Percentiles rank a stretch among this genome's conserved stretches.
phyloP scores from a whole-genome alignment of 495 filamentous ascomycete genomes.

The Lasiosphaeriaceae sp. region DNA sequence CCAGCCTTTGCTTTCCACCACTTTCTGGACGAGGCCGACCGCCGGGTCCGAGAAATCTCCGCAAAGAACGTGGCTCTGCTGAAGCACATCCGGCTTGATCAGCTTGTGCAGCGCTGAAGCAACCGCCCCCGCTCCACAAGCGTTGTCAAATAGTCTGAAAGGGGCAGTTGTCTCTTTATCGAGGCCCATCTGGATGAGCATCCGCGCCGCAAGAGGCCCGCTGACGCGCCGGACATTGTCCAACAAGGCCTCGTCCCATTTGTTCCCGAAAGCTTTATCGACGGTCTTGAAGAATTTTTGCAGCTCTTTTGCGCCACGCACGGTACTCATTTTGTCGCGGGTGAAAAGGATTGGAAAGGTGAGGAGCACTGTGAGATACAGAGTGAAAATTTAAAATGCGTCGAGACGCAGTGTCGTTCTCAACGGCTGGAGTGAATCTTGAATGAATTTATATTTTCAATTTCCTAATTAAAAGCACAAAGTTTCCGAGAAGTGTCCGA shows the following conservation, averaged over 20 bases:
- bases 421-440: too few species aligned
- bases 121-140: conserved; percentile 40
- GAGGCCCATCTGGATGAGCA: conserved; percentile 37
- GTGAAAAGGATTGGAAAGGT: too few species aligned
- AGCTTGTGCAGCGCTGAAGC: conserved; percentile 27
- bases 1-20: conserved; percentile 29
- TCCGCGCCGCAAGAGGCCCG: conserved; percentile 23
- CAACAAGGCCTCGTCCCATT: conserved; percentile 24
- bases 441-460: too few species aligned
- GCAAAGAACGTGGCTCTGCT: conserved; percentile 35
- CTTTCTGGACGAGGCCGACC: conserved; percentile 26
- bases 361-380: too few species aligned
- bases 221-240: conserved; percentile 32
- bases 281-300: conserved; percentile 26
- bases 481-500: conserved; percentile 7
- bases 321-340: conserved; percentile 20
- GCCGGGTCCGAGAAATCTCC: conserved; percentile 33
- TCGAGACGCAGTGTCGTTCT: too few species aligned
- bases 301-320: conserved; percentile 16
- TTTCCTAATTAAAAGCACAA: too few species aligned
- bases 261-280: conserved; percentile 6
- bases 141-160: conserved; percentile 38
- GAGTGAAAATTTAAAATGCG: too few species aligned
- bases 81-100: conserved; percentile 25
- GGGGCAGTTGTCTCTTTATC: conserved; percentile 23